A percentile compares a stretch with the other conserved stretches of the same genome.
Evolutionary conservation across 495 filamentous ascomycete genomes (phyloP).

Genomic region (Choiromyces venosus): DNA sequence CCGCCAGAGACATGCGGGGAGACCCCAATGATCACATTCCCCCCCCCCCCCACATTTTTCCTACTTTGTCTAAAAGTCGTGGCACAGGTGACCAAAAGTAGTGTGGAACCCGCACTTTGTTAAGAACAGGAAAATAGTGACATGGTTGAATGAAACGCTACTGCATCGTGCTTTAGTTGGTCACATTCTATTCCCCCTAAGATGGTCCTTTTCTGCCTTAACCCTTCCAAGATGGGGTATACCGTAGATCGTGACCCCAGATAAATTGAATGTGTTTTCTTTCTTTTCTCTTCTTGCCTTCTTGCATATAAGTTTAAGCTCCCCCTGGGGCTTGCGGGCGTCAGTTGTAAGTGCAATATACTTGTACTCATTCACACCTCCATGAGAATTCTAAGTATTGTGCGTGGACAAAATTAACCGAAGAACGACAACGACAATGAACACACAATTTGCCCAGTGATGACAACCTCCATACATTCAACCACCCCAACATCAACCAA

Average conservation of each 20-base stretch:
- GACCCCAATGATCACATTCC: constrained; percentile 6
- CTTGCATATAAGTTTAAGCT: neutral
- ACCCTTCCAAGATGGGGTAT: neutral
- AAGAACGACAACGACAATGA: too few species aligned
- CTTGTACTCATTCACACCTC: neutral
- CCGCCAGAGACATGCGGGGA: constrained; percentile 2
- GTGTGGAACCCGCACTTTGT: neutral
- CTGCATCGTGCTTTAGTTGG: neutral
- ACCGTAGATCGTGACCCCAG: neutral
- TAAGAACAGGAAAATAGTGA: neutral
- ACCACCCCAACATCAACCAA: too few species aligned
- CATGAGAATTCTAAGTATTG: neutral
- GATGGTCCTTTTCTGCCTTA: neutral
- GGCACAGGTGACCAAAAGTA: neutral
- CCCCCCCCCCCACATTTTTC: neutral
- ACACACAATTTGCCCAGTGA: too few species aligned
- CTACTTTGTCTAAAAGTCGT: neutral
- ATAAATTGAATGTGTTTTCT: neutral
- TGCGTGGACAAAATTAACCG: too few species aligned
- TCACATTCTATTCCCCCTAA: neutral
- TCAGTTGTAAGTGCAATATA: neutral
- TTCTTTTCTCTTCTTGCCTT: neutral
- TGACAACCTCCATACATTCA: too few species aligned
- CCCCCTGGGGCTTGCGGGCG: neutral
- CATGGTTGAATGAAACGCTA: neutral